phyloP scores from a whole-genome alignment of 106 monocot species.

The Cymbidium sinense region DNA sequence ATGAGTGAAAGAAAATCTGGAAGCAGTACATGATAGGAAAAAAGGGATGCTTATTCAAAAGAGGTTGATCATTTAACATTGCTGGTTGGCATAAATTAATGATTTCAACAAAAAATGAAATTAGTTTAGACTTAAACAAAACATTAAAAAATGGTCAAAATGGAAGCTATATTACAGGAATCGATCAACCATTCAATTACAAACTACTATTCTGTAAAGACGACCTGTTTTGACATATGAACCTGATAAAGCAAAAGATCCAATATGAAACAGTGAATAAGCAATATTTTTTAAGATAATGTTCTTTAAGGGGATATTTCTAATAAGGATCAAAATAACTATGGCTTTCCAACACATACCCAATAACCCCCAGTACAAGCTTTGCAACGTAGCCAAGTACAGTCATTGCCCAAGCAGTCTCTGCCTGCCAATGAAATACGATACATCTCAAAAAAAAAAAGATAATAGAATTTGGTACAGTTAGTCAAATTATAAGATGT shows the following conservation, averaged over 20 bases:
- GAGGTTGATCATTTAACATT: background rate
- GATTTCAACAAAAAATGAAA: background rate
- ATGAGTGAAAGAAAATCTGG: background rate
- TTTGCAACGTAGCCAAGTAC: slow-evolving; percentile 87
- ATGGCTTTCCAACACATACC: slow-evolving; percentile 39
- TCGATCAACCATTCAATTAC: background rate
- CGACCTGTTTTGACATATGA: background rate
- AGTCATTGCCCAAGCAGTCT: slow-evolving; percentile 90
- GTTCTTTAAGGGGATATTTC: background rate
- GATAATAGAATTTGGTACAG: background rate
- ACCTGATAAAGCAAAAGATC: background rate
- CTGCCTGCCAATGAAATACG: slow-evolving; percentile 53
- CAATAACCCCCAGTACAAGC: slow-evolving; percentile 70
- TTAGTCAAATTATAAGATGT: background rate
- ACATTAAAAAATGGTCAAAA: background rate
- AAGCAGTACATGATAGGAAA: background rate
- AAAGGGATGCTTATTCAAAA: background rate
- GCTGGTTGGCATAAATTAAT: background rate
- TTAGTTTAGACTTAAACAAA: background rate
- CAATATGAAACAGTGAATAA: background rate
- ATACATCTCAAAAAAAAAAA: slow-evolving; percentile 7
- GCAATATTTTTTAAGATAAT: background rate
- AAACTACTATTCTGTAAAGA: background rate
- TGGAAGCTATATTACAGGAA: background rate
- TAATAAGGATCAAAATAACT: background rate